A percentile compares a stretch with the other conserved stretches of the same genome.
phyloP scores from a whole-genome alignment of 2,329 filamentous ascomycete species.

The Hypoxylon sp. region DNA sequence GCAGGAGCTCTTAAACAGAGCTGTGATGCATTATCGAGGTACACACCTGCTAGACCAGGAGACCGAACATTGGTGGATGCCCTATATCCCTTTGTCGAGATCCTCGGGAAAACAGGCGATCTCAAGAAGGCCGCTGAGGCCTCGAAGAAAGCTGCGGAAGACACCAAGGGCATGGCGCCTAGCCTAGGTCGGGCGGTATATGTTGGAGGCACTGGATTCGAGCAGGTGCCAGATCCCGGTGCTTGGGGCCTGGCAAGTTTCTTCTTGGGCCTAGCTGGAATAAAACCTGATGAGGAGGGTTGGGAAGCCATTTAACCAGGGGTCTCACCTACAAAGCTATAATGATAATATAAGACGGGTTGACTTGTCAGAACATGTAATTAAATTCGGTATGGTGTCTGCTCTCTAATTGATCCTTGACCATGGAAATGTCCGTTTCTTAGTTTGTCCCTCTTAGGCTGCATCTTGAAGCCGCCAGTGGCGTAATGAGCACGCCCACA shows the following conservation, averaged over 20 bases:
- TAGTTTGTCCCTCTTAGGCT: constrained; percentile 18
- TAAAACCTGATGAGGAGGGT: constrained; percentile 62
- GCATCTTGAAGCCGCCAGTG: constrained; percentile 14
- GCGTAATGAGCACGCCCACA: constrained; percentile 17
- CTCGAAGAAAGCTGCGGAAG: constrained; percentile 81
- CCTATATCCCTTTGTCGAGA: constrained; percentile 86
- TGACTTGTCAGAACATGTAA: constrained; percentile 23
- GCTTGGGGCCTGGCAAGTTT: constrained; percentile 82
- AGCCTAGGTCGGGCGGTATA: constrained; percentile 88
- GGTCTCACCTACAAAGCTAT: constrained; percentile 26
- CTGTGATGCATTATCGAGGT: constrained; percentile 79
- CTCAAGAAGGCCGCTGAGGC: constrained; percentile 81
- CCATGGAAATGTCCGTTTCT: constrained; percentile 24
- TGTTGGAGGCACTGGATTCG: constrained; percentile 81
- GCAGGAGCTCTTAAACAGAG: constrained; percentile 79
- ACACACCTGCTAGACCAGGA: constrained; percentile 90
- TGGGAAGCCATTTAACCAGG: constrained; percentile 55
- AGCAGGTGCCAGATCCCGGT: constrained; percentile 77
- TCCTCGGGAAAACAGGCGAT: constrained; percentile 75
- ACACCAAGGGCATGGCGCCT: constrained; percentile 92
- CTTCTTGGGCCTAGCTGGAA: constrained; percentile 79
- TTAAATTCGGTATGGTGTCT: constrained; percentile 41
- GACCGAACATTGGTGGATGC: constrained; percentile 94
- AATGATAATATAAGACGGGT: constrained; percentile 29
- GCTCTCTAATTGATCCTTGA: constrained; percentile 29